Conservation (phyloP, 2,329 filamentous ascomycete species). For the Ophiosphaerella korrae region DNA sequence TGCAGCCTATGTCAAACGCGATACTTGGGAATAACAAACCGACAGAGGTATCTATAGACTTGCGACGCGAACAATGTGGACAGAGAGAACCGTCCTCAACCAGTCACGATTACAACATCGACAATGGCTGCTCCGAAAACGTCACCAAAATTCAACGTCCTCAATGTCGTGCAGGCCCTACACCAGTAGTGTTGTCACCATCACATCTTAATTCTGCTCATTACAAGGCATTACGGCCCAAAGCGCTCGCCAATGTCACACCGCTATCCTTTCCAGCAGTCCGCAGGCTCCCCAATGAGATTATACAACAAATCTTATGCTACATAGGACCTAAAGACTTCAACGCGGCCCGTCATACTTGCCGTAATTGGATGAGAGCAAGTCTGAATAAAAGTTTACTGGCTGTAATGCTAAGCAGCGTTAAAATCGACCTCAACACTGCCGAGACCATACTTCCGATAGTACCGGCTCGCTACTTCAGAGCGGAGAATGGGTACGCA, state of each 20-base stretch:
- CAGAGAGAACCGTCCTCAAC: neutral
- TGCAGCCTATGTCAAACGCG: slow-evolving; percentile 34
- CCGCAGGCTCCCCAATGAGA: slow-evolving; percentile 52
- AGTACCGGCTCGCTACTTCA: neutral
- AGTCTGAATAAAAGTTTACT: slow-evolving; percentile 61
- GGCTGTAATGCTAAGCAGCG: slow-evolving; percentile 55
- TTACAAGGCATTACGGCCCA: slow-evolving; percentile 35
- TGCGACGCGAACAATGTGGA: neutral
- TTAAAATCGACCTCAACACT: neutral
- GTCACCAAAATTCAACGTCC: no score
- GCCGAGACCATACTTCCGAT: neutral
- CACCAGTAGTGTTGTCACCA: slow-evolving; percentile 4
- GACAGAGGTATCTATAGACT: slow-evolving; percentile 10
- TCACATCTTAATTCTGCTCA: slow-evolving; percentile 19
- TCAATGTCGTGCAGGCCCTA: neutral
- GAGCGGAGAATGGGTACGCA: slow-evolving; percentile 49
- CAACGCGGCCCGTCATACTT: slow-evolving; percentile 65
- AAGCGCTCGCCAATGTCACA: slow-evolving; percentile 26
- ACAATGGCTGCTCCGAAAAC: no score
- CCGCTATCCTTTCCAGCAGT: slow-evolving; percentile 32
- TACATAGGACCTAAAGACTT: slow-evolving; percentile 58
- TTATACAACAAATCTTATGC: slow-evolving; percentile 55
- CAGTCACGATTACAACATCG: neutral
- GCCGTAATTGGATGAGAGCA: slow-evolving; percentile 63
- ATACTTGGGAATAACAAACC: slow-evolving; percentile 25